phyloP scores from a whole-genome alignment of 1,284 basidiomycete genomes.

The Ceratobasidium sp. region DNA sequence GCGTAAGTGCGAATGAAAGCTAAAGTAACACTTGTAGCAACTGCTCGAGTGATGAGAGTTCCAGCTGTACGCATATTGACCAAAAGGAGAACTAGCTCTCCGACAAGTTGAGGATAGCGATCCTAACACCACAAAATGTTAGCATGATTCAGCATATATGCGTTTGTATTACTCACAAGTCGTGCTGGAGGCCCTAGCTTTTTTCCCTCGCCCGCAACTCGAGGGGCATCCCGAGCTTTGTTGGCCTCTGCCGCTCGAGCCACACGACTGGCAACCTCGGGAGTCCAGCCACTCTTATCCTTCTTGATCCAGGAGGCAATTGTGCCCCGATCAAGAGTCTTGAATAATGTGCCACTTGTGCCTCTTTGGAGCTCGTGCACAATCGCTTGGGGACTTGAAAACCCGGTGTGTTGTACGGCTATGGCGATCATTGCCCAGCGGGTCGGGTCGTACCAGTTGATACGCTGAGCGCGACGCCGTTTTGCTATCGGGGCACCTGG shows the following conservation, averaged over 20 bases:
- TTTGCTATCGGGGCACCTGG: too few relatives aligned
- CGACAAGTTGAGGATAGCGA: background rate
- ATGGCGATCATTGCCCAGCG: background rate
- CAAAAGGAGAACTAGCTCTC: background rate
- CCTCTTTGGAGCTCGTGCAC: background rate
- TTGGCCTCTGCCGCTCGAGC: background rate
- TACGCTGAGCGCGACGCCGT: constrained; percentile 3
- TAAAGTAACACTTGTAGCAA: background rate
- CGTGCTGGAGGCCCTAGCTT: background rate
- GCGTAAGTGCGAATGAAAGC: background rate
- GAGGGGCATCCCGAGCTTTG: background rate
- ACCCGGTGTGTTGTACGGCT: background rate
- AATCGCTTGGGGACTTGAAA: constrained; percentile 11
- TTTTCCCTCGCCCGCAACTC: background rate
- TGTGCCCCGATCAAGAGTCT: constrained; percentile 11
- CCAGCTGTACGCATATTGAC: background rate
- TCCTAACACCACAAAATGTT: background rate
- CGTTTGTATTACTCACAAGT: background rate
- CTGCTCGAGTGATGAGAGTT: background rate
- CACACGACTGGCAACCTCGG: background rate
- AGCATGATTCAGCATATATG: background rate
- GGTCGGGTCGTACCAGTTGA: constrained; percentile 1
- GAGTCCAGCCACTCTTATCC: constrained; percentile 1
- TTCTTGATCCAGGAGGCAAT: constrained; percentile 4
- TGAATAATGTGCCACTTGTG: background rate